phyloP scores from a whole-genome alignment of 345 rosid species.

The Chamaenerion angustifolium region DNA sequence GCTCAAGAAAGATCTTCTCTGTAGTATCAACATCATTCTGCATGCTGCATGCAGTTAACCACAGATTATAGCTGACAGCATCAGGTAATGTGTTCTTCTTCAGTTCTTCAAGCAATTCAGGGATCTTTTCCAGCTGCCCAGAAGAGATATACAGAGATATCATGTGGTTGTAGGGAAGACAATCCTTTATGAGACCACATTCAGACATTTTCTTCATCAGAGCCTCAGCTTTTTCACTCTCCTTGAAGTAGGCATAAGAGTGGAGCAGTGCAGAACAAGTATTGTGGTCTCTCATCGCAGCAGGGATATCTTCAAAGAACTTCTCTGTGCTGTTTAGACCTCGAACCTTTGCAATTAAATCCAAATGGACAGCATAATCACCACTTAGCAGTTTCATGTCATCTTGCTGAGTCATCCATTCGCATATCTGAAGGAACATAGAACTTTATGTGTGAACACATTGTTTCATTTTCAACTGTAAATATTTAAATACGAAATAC shows the following conservation, averaged over 20 bases:
- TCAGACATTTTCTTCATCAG: constrained; percentile 66
- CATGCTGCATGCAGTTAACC: constrained; percentile 45
- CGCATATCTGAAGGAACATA: constrained; percentile 47
- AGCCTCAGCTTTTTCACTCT: constrained; percentile 55
- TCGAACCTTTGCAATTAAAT: constrained; percentile 65
- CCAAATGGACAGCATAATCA: constrained; percentile 85
- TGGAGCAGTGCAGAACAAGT: constrained; percentile 82
- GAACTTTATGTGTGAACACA: not conserved
- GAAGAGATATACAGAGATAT: constrained; percentile 44
- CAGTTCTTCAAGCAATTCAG: constrained; percentile 36
- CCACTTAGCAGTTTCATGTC: constrained; percentile 69
- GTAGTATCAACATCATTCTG: constrained; percentile 44
- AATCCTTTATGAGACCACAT: constrained; percentile 45
- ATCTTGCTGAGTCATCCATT: constrained; percentile 72
- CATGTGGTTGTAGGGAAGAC: constrained; percentile 75
- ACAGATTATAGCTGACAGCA: constrained; percentile 57
- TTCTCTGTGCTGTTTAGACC: constrained; percentile 77
- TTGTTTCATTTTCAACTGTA: not conserved
- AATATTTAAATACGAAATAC: not conserved
- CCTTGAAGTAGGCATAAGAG: constrained; percentile 45
- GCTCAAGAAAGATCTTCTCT: constrained; percentile 42
- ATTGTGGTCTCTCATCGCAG: constrained; percentile 42
- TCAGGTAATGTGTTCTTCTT: constrained; percentile 53
- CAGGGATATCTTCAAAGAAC: constrained; percentile 81
- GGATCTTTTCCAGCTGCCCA: constrained; percentile 45